Percentiles rank a stretch among this genome's conserved stretches.
These are phyloP conservation scores for Trichosanthes cucumerina DNA, from an alignment of 306 rosid genomes.

Conservation along the genomic window DNA sequence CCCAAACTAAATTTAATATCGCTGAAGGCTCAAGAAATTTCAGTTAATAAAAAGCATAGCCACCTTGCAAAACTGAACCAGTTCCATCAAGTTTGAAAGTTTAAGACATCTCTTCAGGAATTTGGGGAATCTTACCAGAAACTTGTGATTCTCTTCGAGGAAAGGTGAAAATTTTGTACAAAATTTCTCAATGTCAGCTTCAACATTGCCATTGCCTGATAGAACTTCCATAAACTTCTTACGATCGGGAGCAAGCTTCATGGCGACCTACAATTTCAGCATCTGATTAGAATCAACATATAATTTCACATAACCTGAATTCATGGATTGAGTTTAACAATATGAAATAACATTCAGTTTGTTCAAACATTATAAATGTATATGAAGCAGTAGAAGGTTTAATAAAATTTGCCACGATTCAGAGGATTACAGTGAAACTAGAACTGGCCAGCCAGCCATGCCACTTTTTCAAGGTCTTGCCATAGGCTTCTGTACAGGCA, in stretches of 20 bases:
- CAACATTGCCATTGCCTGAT: constrained; percentile 56
- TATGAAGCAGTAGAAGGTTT: not conserved
- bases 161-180: constrained; percentile 57
- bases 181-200: constrained; percentile 60
- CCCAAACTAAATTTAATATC: not conserved
- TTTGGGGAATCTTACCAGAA: constrained; percentile 49
- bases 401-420: not conserved
- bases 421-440: constrained; percentile 70
- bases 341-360: not conserved
- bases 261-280: constrained; percentile 51
- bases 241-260: constrained; percentile 98
- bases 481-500: constrained; percentile 83
- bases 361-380: not conserved
- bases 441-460: constrained; percentile 99
- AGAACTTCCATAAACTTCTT: constrained; percentile 93
- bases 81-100: not conserved
- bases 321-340: not conserved
- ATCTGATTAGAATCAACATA: constrained; percentile 1
- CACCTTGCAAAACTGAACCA: not conserved
- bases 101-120: not conserved
- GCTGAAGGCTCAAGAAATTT: not conserved
- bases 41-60: not conserved
- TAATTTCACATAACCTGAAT: not conserved
- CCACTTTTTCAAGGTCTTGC: constrained; percentile 83
- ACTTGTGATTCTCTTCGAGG: constrained; percentile 86